Evolutionary conservation across 805 yeast species (phyloP), one percentile per base, ranked within the genome.

Genomic region (Metschnikowia chrysomelidarum): DNA sequence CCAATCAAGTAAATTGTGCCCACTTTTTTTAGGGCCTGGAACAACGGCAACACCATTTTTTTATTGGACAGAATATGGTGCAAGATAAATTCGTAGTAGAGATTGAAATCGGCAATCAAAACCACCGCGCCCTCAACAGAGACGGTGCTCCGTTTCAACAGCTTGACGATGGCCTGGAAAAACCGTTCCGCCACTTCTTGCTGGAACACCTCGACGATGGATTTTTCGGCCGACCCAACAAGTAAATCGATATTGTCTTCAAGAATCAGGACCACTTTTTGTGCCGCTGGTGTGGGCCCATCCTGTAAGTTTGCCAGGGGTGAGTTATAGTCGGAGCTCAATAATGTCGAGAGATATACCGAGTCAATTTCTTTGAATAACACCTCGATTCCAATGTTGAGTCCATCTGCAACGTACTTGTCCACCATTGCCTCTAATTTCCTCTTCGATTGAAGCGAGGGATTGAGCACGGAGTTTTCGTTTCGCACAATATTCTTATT

Each of bases 121-220:
- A 76, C 78, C 17, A 87, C 73, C 0, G 97, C 95, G 2, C 98
- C 98, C 9, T 73, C 74, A 2, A 79, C 80, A 3, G 94, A 84
- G 1, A 91, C 76, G 0, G 80, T 75, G 15, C 71, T 54, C 51
- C 80, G 78, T 49, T 88, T 87, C 38, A 93, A 69, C 38, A 84
- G 76, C 54, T 87, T 88, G 26, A 87, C 84, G 19, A 93, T 64
- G 1, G 80, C 69, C 24, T 75, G 79, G 52, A 87, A 87, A 41
- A 93, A 81, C 27, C 98, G 59, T 56, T 87, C 86, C 0, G 96
- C 96, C 21, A 91, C 80, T 52, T 93, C 98, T 54, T 89, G 95
- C 50, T 89, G 93, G 54, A 88, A 93, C 0, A 91, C 94, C 48
- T 89, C 98, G 17, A 89, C 74, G 9, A 94, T 82, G 1, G 87